These are phyloP conservation scores for Xerocomus spinulosus DNA, from an alignment of 768 basidiomycete genomes.

Conservation along the genomic window DNA sequence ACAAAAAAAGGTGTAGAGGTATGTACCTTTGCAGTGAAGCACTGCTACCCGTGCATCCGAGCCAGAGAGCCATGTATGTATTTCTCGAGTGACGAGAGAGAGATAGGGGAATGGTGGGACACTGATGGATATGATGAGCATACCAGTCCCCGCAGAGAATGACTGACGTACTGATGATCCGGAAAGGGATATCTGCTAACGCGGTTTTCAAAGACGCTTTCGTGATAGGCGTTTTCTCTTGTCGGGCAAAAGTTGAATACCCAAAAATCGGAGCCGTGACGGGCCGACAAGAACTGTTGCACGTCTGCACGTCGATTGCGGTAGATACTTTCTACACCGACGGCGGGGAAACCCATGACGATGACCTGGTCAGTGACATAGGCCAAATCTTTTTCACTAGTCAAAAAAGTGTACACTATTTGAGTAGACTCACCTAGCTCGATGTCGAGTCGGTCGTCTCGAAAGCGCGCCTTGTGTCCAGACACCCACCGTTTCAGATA, in stretches of 20 bases:
- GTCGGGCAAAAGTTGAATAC: constrained; percentile 87
- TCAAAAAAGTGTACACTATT: too few relatives aligned
- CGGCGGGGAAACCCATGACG: constrained; percentile 82
- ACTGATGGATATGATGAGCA: constrained; percentile 31
- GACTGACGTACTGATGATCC: constrained; percentile 90
- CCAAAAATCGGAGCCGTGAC: constrained; percentile 77
- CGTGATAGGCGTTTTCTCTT: constrained; percentile 74
- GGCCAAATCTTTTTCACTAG: constrained; percentile 50
- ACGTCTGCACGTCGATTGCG: constrained; percentile 76
- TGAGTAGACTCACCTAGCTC: constrained; percentile 61
- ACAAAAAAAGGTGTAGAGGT: background rate
- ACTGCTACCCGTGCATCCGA: constrained; percentile 68
- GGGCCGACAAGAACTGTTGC: constrained; percentile 64
- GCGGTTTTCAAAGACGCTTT: constrained; percentile 61
- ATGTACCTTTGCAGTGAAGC: constrained; percentile 79
- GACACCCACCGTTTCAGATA: constrained; percentile 72
- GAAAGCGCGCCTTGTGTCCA: constrained; percentile 76
- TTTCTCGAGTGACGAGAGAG: constrained; percentile 68
- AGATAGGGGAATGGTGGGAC: constrained; percentile 76
- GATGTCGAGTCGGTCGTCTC: constrained; percentile 58
- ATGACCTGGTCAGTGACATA: constrained; percentile 73
- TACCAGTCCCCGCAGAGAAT: constrained; percentile 65
- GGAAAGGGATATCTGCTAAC: constrained; percentile 87
- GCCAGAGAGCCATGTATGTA: constrained; percentile 64
- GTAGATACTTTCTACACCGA: constrained; percentile 74